Evolutionary conservation across 1,284 basidiomycete genomes (phyloP), one percentile per base, ranked within the genome.

Genomic region (Apiotrichum gracile): DNA sequence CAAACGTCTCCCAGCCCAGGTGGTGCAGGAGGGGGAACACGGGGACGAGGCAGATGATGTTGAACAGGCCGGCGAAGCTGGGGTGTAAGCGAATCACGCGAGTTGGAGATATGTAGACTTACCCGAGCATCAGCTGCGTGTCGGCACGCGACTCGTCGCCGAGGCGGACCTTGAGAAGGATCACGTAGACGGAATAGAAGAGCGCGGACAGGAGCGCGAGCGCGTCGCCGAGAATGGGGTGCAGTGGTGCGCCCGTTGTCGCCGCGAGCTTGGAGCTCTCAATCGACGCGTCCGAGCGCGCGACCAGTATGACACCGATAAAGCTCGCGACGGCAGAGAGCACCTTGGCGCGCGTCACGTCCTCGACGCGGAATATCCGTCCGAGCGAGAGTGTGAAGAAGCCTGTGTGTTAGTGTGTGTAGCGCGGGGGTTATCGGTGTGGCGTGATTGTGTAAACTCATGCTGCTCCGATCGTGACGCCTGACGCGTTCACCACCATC

Each of bases 361-460:
- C 78, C 70, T 98, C 96, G 10, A 97, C 88, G 13, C 82, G 81
- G 60, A 90, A 87, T 37, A 91, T 61, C n/a, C 86, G 80, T 4
- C 94, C 94, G 39, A 97, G 78, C 0, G 80, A 85, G 38, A 98
- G 78, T 0, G 94, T 98, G 72, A 97, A 97, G 76, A 99, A 93
- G 5, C 94, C 92, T 91, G 67, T 38, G 37, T 38, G 46, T 40
- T 24, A 34, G 25, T 27, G 31, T 2, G 16, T 31, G 31, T 31
- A 10, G 9, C 31, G 31, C 31, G 10, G 31, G 5, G 31, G 31
- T 31, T 6, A 6, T 7, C 7, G 13, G 27, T 29, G 27, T 13
- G 27, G 27, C 27, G 6, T 29, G n/a, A n/a, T n/a, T n/a, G n/a
- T n/a, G n/a, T n/a, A n/a, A n/a, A n/a, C n/a, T n/a, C n/a, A n/a